A percentile compares a stretch with the other conserved stretches of the same genome.
Evolutionary conservation across 2,329 filamentous ascomycete species (phyloP).

Genomic region (Phaeoacremonium minimum): DNA sequence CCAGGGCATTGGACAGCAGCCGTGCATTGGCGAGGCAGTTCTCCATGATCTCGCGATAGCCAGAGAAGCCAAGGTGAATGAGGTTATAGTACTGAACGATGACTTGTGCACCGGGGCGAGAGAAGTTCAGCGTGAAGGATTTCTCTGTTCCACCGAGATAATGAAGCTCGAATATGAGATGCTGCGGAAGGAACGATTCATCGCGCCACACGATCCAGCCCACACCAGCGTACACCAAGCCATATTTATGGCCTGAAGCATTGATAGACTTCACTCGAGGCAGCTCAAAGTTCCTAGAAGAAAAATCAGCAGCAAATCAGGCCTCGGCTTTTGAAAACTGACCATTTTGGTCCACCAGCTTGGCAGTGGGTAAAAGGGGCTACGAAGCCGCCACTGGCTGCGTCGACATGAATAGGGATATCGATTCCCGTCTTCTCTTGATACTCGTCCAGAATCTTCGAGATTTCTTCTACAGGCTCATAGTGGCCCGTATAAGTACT

Average conservation of each 20-base stretch:
- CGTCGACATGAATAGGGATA: slow-evolving; percentile 83
- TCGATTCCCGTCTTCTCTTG: slow-evolving; percentile 57
- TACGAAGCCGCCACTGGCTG: slow-evolving; percentile 82
- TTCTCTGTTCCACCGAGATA: slow-evolving; percentile 70
- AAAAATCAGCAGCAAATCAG: background rate
- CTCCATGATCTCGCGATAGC: slow-evolving; percentile 62
- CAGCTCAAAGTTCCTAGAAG: slow-evolving; percentile 51
- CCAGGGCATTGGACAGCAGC: slow-evolving; percentile 57
- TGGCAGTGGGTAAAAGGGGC: slow-evolving; percentile 55
- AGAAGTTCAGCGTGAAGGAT: slow-evolving; percentile 70
- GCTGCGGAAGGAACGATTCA: slow-evolving; percentile 58
- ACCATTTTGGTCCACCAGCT: slow-evolving; percentile 55
- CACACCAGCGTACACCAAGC: slow-evolving; percentile 62
- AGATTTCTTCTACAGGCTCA: slow-evolving; percentile 66
- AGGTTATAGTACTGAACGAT: slow-evolving; percentile 72
- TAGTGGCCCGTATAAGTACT: slow-evolving; percentile 72
- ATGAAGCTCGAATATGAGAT: slow-evolving; percentile 65
- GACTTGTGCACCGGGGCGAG: slow-evolving; percentile 63
- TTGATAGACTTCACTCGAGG: slow-evolving; percentile 65
- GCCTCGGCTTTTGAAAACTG: slow-evolving; percentile 10
- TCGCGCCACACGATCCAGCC: slow-evolving; percentile 71
- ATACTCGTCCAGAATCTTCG: slow-evolving; percentile 59
- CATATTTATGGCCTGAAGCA: slow-evolving; percentile 55
- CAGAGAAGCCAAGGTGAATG: slow-evolving; percentile 63
- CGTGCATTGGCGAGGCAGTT: slow-evolving; percentile 63